Base-by-base conservation (phyloP, 352 stramenopile genomes). In the Phytophthora vignae region DNA sequence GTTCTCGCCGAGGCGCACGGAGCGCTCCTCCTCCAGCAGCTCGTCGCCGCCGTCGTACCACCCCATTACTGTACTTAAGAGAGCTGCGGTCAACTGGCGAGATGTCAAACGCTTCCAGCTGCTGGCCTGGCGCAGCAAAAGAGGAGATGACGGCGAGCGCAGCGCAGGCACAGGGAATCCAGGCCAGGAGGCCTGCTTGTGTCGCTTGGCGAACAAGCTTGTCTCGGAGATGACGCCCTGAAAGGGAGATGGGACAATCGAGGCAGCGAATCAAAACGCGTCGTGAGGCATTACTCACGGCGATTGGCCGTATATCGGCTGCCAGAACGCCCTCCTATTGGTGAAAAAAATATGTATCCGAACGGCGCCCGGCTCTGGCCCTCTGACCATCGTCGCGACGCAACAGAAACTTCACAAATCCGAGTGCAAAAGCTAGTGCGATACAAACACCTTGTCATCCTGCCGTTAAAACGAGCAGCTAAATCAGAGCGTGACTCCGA, bases 1-100 rank as follows among this genome's bases (percentile, higher is more conserved):
- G 69, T 95, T 95, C 73, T 94, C 87, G 17, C 73, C 78, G 14
- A 87, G 42, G 5, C 82, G 79, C 70, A 94, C 83, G 56, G 80
- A 71, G 44, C 71, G 76, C 67, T 94, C 87, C 60, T 92, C 83
- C 7, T 86, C 75, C 27, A 94, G 75, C 60, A 88, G 75, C 46
- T 79, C 69, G 17, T 79, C 62, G 4, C 71, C 75, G 21, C 69
- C 69, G 25, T 81, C 63, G 31, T 78, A 78, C 74, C 74, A 81
- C 52, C 65, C 63, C 76, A 83, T 83, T 29, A n/a, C 17, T 14
- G 46, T 31, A 31, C 27, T 31, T 31, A 7, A 1, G 4, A 31
- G 6, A 5, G 33, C 33, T 40, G 33, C 33, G 33, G 22, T 40
- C 33, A 15, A 40, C 10, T 3, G 4, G 12, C 33, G 33, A 40